A percentile compares a stretch with the other conserved stretches of the same genome.
phyloP scores from a whole-genome alignment of 352 stramenopile genomes.

The Hyphochytrium catenoides region DNA sequence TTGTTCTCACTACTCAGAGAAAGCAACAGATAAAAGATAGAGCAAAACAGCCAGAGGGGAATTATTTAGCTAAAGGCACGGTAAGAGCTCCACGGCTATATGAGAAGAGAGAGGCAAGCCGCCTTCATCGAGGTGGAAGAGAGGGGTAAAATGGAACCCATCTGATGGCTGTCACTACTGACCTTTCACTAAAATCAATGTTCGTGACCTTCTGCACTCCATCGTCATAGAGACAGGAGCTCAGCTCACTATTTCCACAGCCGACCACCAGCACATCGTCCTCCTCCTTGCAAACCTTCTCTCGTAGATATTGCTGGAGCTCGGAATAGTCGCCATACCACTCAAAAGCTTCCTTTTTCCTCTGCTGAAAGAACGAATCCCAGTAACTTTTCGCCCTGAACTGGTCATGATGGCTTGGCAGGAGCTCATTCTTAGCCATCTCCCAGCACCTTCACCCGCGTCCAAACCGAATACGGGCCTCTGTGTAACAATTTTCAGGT shows the following conservation, averaged over 20 bases:
- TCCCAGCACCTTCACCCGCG: too few relatives aligned
- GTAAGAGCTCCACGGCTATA: too few relatives aligned
- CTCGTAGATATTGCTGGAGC: neutral
- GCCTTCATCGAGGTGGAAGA: too few relatives aligned
- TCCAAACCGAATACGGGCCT: too few relatives aligned
- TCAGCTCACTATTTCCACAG: conserved; percentile 46
- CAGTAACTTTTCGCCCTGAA: conserved; percentile 44
- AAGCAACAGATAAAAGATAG: too few relatives aligned
- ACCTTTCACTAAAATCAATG: conserved; percentile 40
- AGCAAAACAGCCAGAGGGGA: too few relatives aligned
- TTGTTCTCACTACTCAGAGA: too few relatives aligned
- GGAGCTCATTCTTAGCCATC: conserved; percentile 9
- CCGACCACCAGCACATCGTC: conserved; percentile 36
- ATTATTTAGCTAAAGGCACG: too few relatives aligned
- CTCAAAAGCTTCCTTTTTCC: conserved; percentile 38
- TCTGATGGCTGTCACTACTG: too few relatives aligned
- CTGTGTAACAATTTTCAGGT: too few relatives aligned
- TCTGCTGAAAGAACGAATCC: conserved; percentile 38
- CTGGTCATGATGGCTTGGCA: conserved; percentile 21
- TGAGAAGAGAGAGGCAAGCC: too few relatives aligned
- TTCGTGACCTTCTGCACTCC: conserved; percentile 27
- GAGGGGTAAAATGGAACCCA: too few relatives aligned
- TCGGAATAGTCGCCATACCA: conserved; percentile 19
- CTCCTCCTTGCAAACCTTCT: conserved; percentile 14
- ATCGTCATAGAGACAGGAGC: conserved; percentile 22